These are phyloP conservation scores for Candida sp. DNA, from an alignment of 1,139 yeast species.

Conservation along the genomic window DNA sequence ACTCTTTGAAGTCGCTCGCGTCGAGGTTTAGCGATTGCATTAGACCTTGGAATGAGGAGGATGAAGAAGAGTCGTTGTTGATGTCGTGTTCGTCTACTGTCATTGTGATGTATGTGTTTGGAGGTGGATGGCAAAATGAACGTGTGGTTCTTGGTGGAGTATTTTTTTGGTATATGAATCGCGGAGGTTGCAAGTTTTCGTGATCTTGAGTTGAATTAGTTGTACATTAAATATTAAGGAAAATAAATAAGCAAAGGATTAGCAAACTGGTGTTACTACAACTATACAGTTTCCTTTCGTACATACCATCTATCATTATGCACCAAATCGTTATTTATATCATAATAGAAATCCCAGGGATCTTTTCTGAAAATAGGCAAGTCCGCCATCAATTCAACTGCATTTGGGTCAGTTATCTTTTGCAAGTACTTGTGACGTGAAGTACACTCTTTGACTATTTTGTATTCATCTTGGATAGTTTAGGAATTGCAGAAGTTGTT, in stretches of 20 bases:
- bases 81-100: slow-evolving; percentile 17
- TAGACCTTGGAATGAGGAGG: slow-evolving; percentile 35
- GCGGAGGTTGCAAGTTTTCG: background rate
- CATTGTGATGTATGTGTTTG: slow-evolving; percentile 6
- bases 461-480: slow-evolving; percentile 36
- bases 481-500: slow-evolving; percentile 29
- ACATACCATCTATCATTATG: slow-evolving; percentile 30
- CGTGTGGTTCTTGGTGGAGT: background rate
- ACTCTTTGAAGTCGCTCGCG: slow-evolving; percentile 24
- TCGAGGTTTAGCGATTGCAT: slow-evolving; percentile 46
- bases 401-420: slow-evolving; percentile 20
- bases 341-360: slow-evolving; percentile 45
- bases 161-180: background rate
- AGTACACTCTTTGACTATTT: slow-evolving; percentile 26
- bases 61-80: slow-evolving; percentile 12
- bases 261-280: background rate
- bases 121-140: background rate
- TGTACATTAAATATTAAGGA: background rate
- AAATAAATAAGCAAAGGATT: background rate
- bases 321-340: slow-evolving; percentile 25
- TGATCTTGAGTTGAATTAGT: background rate
- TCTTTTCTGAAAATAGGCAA: slow-evolving; percentile 41
- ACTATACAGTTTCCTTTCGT: background rate
- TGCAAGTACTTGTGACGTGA: slow-evolving; percentile 33
- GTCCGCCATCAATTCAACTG: slow-evolving; percentile 22